Evolutionary conservation across 1,284 basidiomycete genomes (phyloP).

Genomic region (Peniophora sp.): DNA sequence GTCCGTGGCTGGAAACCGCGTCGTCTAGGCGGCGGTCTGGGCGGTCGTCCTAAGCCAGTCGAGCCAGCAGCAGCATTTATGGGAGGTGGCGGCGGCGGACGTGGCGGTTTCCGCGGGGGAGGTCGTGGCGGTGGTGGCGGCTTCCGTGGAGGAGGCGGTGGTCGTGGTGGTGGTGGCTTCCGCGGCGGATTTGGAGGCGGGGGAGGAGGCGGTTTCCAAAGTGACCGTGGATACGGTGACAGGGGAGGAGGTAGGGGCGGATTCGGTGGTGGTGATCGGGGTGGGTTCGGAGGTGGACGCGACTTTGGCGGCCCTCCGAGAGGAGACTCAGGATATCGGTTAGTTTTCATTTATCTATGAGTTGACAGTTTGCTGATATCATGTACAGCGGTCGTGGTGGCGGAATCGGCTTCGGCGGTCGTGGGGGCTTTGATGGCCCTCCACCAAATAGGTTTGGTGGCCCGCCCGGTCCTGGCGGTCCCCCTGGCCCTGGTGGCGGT

Average conservation of each 20-base stretch:
- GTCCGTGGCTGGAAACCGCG: slow-evolving; percentile 98
- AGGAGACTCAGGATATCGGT: slow-evolving; percentile 46
- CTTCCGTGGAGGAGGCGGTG: slow-evolving; percentile 33
- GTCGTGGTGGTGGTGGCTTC: slow-evolving; percentile 13
- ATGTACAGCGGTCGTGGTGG: slow-evolving; percentile 53
- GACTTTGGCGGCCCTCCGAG: slow-evolving; percentile 18
- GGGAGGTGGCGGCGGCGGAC: slow-evolving; percentile 31
- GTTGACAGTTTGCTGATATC: slow-evolving; percentile 5
- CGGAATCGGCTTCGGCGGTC: slow-evolving; percentile 62
- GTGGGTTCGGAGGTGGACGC: slow-evolving; percentile 22
- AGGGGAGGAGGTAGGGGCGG: slow-evolving; percentile 29
- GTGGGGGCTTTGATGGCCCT: slow-evolving; percentile 53
- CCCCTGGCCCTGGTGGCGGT: slow-evolving; percentile 34
- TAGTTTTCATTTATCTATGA: slow-evolving; percentile 6
- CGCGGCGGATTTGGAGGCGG: slow-evolving; percentile 31
- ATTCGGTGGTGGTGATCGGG: slow-evolving; percentile 22
- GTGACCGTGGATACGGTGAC: slow-evolving; percentile 22
- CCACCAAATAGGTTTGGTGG: slow-evolving; percentile 50
- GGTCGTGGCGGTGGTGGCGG: slow-evolving; percentile 28
- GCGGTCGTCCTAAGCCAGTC: slow-evolving; percentile 86
- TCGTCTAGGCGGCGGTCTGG: slow-evolving; percentile 90
- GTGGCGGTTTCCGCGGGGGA: slow-evolving; percentile 34
- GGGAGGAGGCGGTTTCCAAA: slow-evolving; percentile 26
- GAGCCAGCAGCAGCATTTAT: slow-evolving; percentile 36
- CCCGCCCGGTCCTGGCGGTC: slow-evolving; percentile 26